Conservation (phyloP, 2,329 filamentous ascomycete species). For the Curvularia sp. region DNA sequence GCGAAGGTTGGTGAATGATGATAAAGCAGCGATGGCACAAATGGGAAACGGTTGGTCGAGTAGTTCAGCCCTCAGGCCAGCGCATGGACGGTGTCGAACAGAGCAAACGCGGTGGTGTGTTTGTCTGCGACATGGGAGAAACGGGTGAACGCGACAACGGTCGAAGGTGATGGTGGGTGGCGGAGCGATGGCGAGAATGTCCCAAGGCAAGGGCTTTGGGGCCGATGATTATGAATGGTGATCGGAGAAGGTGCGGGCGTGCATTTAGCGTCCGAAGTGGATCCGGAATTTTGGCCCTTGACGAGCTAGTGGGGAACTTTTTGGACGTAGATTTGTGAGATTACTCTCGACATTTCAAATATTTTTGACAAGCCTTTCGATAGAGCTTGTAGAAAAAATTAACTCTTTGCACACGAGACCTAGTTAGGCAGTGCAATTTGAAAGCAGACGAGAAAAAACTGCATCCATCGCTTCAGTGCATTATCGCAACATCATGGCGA, state of each 20-base stretch:
- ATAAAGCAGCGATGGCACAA: conserved; percentile 11
- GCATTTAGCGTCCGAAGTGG: conserved; percentile 17
- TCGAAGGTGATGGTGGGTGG: conserved; percentile 19
- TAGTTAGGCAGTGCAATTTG: background rate
- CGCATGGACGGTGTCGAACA: conserved; percentile 34
- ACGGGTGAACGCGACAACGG: conserved; percentile 4
- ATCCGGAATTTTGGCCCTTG: conserved; percentile 20
- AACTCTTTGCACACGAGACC: background rate
- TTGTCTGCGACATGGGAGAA: conserved; percentile 47
- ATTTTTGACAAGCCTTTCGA: background rate
- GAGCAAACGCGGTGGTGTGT: conserved; percentile 38
- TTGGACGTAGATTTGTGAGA: conserved; percentile 7
- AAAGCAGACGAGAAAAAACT: background rate
- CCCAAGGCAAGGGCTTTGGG: conserved; percentile 17
- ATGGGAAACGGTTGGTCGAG: background rate
- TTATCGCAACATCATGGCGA: conserved; percentile 47
- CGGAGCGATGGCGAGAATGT: conserved; percentile 23
- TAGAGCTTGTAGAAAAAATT: background rate
- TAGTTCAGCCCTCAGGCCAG: conserved; percentile 45
- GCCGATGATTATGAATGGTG: conserved; percentile 17
- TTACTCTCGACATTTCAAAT: conserved; percentile 2
- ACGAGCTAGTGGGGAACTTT: conserved; percentile 24
- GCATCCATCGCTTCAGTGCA: background rate
- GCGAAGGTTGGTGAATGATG: conserved; percentile 22
- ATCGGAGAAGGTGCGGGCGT: conserved; percentile 25